These are phyloP conservation scores for Venturia effusa DNA, from an alignment of 2,329 filamentous ascomycete genomes.

Conservation along the genomic window DNA sequence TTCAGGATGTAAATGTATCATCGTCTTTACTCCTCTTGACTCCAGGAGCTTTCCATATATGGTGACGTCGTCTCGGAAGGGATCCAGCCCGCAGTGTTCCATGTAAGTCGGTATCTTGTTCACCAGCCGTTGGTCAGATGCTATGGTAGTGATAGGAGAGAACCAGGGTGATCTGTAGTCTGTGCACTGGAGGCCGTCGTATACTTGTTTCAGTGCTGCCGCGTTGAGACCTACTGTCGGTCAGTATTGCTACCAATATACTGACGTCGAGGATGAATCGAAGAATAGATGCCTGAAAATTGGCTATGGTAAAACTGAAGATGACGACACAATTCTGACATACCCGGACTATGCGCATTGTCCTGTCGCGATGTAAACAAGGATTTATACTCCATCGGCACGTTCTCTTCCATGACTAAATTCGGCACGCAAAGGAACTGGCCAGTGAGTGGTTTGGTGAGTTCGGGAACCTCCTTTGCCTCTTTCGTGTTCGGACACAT, in stretches of 20 bases:
- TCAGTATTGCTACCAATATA: background rate
- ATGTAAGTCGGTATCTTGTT: constrained; percentile 2
- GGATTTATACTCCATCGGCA: constrained; percentile 2
- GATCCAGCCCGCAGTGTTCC: constrained; percentile 12
- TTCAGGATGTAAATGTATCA: too few relatives aligned
- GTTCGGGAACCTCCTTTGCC: background rate
- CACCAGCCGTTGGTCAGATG: background rate
- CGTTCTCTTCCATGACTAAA: background rate
- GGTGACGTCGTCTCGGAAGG: constrained; percentile 13
- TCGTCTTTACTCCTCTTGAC: background rate
- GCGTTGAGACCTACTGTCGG: background rate
- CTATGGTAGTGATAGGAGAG: background rate
- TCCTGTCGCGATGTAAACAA: background rate
- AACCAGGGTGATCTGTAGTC: background rate
- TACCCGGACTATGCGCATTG: background rate
- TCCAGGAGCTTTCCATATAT: constrained; percentile 13
- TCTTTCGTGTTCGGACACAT: constrained; percentile 1
- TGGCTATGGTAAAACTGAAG: too few relatives aligned
- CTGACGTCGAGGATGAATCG: too few relatives aligned
- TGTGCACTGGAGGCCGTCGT: background rate
- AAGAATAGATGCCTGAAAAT: too few relatives aligned
- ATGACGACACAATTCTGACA: too few relatives aligned
- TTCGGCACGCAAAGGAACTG: constrained; percentile 2
- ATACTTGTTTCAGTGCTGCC: background rate
- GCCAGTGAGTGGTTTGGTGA: constrained; percentile 7